Percentiles rank a stretch among this genome's conserved stretches.
Conservation (phyloP, 768 basidiomycete species). For the Roridomyces roridus region DNA sequence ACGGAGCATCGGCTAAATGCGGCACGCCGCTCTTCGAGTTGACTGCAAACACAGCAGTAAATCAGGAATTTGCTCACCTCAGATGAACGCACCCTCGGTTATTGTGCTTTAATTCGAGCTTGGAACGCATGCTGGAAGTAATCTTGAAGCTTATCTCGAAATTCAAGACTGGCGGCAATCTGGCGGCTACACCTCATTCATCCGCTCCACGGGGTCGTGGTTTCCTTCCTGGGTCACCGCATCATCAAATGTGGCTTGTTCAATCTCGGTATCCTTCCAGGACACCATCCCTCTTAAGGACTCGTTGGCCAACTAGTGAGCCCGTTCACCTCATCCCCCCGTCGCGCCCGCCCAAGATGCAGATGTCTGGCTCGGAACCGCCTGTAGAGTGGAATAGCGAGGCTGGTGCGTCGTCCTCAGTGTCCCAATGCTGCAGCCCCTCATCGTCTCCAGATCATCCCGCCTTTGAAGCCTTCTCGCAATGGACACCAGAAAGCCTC, state of each 20-base stretch:
- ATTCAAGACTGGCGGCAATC: too few relatives aligned
- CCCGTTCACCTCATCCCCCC: too few relatives aligned
- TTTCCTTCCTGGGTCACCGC: neutral
- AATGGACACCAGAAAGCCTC: neutral
- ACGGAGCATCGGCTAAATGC: too few relatives aligned
- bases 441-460: neutral
- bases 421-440: too few relatives aligned
- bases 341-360: too few relatives aligned
- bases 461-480: neutral
- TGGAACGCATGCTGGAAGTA: neutral
- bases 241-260: slow-evolving; percentile 1
- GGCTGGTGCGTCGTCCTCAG: too few relatives aligned
- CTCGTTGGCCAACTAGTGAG: neutral
- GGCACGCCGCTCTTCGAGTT: too few relatives aligned
- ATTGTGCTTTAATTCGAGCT: neutral
- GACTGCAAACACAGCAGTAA: too few relatives aligned
- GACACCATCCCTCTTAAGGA: slow-evolving; percentile 1
- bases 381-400: too few relatives aligned
- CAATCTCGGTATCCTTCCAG: slow-evolving; percentile 1
- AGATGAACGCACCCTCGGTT: too few relatives aligned
- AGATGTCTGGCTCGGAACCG: too few relatives aligned
- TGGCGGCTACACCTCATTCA: neutral
- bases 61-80: too few relatives aligned
- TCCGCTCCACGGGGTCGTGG: neutral
- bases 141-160: neutral